These are phyloP conservation scores for Neonectria faginata DNA, from an alignment of 2,329 filamentous ascomycete genomes.

Conservation along the genomic window DNA sequence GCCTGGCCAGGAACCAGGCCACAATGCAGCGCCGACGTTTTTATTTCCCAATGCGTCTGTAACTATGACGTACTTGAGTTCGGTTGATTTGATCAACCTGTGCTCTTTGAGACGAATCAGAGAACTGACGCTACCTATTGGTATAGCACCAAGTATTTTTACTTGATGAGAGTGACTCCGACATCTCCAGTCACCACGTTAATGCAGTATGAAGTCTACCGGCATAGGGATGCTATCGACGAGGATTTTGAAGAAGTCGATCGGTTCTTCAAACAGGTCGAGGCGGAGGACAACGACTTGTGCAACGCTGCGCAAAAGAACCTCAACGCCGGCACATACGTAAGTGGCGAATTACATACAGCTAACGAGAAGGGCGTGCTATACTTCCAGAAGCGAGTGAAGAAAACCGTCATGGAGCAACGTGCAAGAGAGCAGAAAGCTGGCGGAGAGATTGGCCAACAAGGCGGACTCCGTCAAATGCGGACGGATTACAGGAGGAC, in stretches of 20 bases:
- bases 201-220: constrained; percentile 61
- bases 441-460: constrained; percentile 64
- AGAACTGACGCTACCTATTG: background rate
- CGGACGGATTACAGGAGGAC: constrained; percentile 21
- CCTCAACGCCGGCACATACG: constrained; percentile 68
- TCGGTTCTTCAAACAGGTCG: constrained; percentile 70
- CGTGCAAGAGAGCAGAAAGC: constrained; percentile 56
- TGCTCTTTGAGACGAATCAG: background rate
- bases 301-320: constrained; percentile 70
- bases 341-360: constrained; percentile 71
- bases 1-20: constrained; percentile 8
- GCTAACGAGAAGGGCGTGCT: constrained; percentile 68
- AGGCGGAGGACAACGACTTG: constrained; percentile 72
- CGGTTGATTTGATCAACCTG: background rate
- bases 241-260: constrained; percentile 67
- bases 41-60: constrained; percentile 36
- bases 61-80: constrained; percentile 30
- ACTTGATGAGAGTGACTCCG: constrained; percentile 34
- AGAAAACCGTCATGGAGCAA: constrained; percentile 60
- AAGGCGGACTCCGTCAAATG: constrained; percentile 44
- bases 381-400: constrained; percentile 64
- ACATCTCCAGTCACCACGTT: constrained; percentile 30
- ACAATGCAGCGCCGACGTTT: constrained; percentile 27
- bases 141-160: constrained; percentile 30
- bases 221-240: constrained; percentile 67